Evolutionary conservation across 2,329 filamentous ascomycete species (phyloP), one percentile per base, ranked within the genome.

Genomic region (Eurotiales sp.): DNA sequence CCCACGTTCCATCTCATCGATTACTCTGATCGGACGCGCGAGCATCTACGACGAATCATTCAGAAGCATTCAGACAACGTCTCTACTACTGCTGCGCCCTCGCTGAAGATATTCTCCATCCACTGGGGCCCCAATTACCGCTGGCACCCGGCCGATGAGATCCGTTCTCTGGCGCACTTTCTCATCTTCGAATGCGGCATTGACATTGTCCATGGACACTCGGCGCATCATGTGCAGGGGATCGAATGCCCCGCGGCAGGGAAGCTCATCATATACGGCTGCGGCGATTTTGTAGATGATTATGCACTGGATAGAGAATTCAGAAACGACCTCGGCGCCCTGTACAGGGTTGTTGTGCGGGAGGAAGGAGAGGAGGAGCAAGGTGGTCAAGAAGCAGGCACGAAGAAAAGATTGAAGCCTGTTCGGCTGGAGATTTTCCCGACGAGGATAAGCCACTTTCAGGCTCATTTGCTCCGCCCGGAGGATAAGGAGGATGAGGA

Each of bases 241-340:
- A 68, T 71, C 3, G 70, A 73, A 55, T 55, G 59, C 19, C 70
- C 70, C 51, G 61, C 59, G 1, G 46, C 51, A 3, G 64, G 66
- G 0, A 65, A 60, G 41, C 37, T 72, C 8, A 66, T 72, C 41
- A 65, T 72, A 2, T 73, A 72, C 37, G 70, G 70, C 0, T 73
- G 70, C 52, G 70, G 70, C 1, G 69, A 72, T 54, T 73, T 72
- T 55, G 65, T 73, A n/a, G 69, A 73, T 57, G 70, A 72, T 57
- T 72, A 72, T 61, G 64, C 63, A 3, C 14, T 71, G n/a, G 57
- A 62, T 48, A 47, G 44, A 21, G 56, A 60, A 34, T 72, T 53
- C 57, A 56, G 69, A 46, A 73, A 72, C 62, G 70, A 72, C 59
- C 53, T 72, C 11, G 66, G 69, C 14, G 70, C 65, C 17, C 53